Conservation (phyloP, 2,329 filamentous ascomycete genomes). For the Beauveria sp. region DNA sequence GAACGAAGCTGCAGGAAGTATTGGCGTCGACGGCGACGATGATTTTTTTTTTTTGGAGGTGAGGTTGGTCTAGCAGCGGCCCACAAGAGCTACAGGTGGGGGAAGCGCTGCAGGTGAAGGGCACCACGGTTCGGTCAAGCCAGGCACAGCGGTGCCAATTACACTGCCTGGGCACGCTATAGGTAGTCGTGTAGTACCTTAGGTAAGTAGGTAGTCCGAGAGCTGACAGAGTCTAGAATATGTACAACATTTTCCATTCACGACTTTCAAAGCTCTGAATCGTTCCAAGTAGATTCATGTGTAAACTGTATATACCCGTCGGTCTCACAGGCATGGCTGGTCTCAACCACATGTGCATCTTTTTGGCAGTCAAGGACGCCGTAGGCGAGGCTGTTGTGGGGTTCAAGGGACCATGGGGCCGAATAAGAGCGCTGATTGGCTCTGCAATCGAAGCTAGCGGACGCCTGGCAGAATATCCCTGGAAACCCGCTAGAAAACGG, state of each 20-base stretch:
- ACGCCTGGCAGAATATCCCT: neutral
- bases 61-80: neutral
- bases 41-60: slow-evolving; percentile 20
- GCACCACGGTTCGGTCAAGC: no score
- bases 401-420: neutral
- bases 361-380: no score
- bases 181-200: neutral
- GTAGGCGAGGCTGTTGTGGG: neutral
- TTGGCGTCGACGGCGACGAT: neutral
- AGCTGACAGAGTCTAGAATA: no score
- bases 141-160: neutral
- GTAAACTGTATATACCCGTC: no score
- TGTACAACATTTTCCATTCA: no score
- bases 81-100: neutral
- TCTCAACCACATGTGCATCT: neutral
- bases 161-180: neutral
- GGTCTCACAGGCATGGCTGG: neutral
- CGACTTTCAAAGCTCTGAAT: no score
- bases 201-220: no score
- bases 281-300: no score
- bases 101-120: neutral
- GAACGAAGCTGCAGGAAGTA: neutral
- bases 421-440: neutral
- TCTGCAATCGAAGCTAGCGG: neutral
- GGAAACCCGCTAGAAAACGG: no score